These are phyloP conservation scores for Brasenia schreberi DNA, from an alignment of 164 flowering plant species.

Conservation along the genomic window DNA sequence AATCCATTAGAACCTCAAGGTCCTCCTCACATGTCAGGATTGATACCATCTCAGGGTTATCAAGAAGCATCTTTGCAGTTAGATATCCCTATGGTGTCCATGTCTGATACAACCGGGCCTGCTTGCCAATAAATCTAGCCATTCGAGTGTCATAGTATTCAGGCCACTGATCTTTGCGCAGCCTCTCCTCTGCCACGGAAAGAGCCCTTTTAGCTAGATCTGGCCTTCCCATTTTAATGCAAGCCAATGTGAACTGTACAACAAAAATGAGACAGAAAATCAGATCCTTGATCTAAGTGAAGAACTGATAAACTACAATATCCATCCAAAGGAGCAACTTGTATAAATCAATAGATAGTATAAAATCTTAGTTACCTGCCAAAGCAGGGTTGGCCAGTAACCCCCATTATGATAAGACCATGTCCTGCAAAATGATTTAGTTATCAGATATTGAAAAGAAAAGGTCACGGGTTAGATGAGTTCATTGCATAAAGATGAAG, in stretches of 20 bases:
- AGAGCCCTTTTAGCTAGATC: conserved; percentile 49
- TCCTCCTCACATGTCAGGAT: conserved; percentile 12
- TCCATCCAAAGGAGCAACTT: too few species aligned
- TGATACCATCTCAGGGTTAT: conserved; percentile 10
- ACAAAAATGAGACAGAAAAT: background rate
- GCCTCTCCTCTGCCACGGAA: conserved; percentile 40
- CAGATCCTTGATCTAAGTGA: background rate
- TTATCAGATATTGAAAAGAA: background rate
- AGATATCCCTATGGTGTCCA: conserved; percentile 87
- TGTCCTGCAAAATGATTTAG: conserved; percentile 36
- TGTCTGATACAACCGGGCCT: conserved; percentile 53
- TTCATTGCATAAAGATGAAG: too few species aligned
- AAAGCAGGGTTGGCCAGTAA: conserved; percentile 88
- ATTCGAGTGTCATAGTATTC: conserved; percentile 58
- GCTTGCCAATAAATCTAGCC: conserved; percentile 62
- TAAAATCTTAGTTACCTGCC: conserved; percentile 60
- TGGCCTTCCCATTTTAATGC: conserved; percentile 60
- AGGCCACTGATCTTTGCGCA: conserved; percentile 48
- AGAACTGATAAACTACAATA: too few species aligned
- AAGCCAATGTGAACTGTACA: conserved; percentile 59
- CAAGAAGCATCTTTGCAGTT: conserved; percentile 57
- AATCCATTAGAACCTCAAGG: conserved; percentile 11
- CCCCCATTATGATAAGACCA: conserved; percentile 98
- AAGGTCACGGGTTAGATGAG: too few species aligned
- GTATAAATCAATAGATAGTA: too few species aligned